Evolutionary conservation across 208 protist genomes (phyloP).

Genomic region (Leishmania aethiopica): DNA sequence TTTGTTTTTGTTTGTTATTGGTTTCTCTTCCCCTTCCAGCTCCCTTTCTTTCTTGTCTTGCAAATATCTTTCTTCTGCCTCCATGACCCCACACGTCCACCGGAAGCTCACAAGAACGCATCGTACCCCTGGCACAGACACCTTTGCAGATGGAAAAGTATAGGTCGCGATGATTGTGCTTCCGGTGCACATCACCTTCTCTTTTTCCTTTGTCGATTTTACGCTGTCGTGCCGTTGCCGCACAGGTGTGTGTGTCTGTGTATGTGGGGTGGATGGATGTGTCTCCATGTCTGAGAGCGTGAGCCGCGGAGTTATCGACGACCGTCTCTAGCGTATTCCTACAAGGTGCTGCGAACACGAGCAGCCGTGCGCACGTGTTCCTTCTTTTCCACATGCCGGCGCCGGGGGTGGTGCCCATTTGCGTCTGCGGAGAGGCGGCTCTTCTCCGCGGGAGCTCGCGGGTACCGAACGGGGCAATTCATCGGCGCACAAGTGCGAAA

Average conservation of each 20-base stretch:
- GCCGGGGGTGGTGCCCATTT: background rate
- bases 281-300: background rate
- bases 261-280: background rate
- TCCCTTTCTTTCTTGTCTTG: background rate
- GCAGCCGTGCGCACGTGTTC: background rate
- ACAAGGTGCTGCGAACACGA: background rate
- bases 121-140: background rate
- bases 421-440: no score
- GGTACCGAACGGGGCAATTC: background rate
- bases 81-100: no score
- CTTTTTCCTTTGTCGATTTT: background rate
- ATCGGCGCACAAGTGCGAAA: background rate
- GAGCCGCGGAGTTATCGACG: background rate
- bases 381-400: background rate
- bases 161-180: background rate
- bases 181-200: background rate
- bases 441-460: no score
- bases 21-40: background rate
- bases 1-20: background rate
- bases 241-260: background rate
- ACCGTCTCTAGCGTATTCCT: background rate
- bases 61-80: no score
- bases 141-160: background rate
- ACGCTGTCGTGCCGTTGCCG: background rate
- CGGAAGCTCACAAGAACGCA: background rate